Conservation (phyloP, 116 monocot species). For the Zostera marina region DNA sequence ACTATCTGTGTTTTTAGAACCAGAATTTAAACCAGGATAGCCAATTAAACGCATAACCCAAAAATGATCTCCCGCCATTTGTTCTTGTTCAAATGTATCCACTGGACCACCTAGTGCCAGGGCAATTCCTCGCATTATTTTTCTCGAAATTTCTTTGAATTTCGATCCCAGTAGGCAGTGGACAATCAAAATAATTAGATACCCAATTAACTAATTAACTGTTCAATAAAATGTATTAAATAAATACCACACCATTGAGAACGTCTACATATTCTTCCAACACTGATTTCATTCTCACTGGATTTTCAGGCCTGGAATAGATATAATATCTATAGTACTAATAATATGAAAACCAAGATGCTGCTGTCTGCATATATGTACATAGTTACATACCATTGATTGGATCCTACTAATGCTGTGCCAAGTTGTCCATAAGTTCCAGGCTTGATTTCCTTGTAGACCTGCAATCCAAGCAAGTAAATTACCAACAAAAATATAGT, state of each 20-base stretch:
- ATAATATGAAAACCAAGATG: neutral
- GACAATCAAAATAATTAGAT: neutral
- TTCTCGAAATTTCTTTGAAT: conserved; percentile 65
- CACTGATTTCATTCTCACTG: conserved; percentile 36
- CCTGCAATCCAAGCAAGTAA: conserved; percentile 29
- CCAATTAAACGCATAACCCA: conserved; percentile 78
- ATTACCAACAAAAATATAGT: no score
- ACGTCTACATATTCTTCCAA: conserved; percentile 62
- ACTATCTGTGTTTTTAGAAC: conserved; percentile 23
- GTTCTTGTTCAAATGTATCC: conserved; percentile 63
- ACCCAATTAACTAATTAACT: neutral
- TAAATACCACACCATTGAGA: conserved; percentile 41
- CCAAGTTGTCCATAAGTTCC: conserved; percentile 67
- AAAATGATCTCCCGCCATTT: conserved; percentile 65
- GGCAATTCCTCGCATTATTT: conserved; percentile 87
- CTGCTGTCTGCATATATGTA: neutral
- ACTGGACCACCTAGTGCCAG: conserved; percentile 54
- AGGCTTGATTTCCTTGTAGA: conserved; percentile 42
- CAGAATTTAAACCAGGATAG: conserved; percentile 61
- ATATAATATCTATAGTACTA: no score
- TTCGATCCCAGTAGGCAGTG: no score
- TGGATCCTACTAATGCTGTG: conserved; percentile 48
- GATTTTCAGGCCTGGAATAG: conserved; percentile 52
- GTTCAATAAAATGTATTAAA: neutral
- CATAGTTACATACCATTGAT: conserved; percentile 46